Evolutionary conservation across 768 basidiomycete genomes (phyloP).

Genomic region (Mycena haematopus): DNA sequence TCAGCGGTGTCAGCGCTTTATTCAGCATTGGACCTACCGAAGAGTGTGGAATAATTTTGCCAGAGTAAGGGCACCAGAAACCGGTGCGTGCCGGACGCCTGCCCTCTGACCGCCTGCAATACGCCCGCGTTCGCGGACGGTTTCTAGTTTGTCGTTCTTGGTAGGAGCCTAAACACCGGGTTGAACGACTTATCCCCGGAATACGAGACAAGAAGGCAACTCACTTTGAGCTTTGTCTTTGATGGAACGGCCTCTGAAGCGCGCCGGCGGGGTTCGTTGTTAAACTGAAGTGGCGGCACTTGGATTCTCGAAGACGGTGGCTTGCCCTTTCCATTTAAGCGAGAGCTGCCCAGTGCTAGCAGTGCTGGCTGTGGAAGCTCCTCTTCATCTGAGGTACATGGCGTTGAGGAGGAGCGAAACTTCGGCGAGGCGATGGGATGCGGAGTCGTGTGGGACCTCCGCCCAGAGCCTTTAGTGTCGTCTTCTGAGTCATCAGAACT

Average conservation of each 20-base stretch:
- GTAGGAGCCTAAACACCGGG: constrained; percentile 25
- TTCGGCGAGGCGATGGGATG: constrained; percentile 27
- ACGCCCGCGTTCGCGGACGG: constrained; percentile 25
- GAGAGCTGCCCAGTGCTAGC: neutral
- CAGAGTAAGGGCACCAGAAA: neutral
- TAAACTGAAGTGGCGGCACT: constrained; percentile 24
- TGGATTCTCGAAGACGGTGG: constrained; percentile 16
- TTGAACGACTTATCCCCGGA: neutral
- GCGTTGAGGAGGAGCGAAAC: constrained; percentile 23
- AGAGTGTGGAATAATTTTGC: constrained; percentile 2
- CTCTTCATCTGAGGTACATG: constrained; percentile 26
- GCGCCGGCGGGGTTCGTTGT: constrained; percentile 16
- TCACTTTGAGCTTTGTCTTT: constrained; percentile 23
- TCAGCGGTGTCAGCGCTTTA: neutral
- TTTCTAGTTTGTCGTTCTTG: constrained; percentile 29
- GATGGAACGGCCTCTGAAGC: constrained; percentile 7
- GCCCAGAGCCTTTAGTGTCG: constrained; percentile 13
- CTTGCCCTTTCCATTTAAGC: constrained; percentile 20
- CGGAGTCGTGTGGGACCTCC: neutral
- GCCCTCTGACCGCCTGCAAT: constrained; percentile 20
- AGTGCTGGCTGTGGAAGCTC: constrained; percentile 12
- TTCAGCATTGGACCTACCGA: neutral
- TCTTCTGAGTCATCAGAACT: constrained; percentile 22
- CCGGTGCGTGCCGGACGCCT: constrained; percentile 16
- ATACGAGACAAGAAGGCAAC: neutral